Conservation (phyloP, 139 green algal genomes). For the Closterium sp. region DNA sequence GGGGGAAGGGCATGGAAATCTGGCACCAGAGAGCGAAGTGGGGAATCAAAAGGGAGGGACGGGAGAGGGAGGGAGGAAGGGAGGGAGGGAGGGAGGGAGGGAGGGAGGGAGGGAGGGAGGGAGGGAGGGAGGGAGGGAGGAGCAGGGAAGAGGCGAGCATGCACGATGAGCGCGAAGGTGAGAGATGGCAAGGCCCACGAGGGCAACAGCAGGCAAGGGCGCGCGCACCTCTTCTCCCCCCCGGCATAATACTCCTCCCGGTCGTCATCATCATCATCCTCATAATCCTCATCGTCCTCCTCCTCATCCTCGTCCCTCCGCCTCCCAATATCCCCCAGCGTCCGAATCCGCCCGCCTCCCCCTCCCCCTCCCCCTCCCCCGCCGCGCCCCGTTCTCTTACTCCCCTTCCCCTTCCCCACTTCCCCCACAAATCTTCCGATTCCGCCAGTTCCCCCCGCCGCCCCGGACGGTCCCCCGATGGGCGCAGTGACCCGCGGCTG, state of each 20-base stretch:
- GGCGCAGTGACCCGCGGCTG: neutral
- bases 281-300: slow-evolving; percentile 4
- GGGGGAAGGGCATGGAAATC: neutral
- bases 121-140: neutral
- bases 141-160: neutral
- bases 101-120: neutral
- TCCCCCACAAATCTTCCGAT: neutral
- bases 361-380: neutral
- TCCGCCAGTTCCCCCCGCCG: neutral
- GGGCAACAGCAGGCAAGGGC: too few relatives aligned
- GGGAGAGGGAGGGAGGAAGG: neutral
- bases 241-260: slow-evolving; percentile 47
- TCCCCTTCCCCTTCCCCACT: neutral
- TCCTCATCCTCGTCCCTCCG: neutral
- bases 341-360: slow-evolving; percentile 9
- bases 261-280: slow-evolving; percentile 39
- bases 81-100: neutral
- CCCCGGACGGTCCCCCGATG: neutral
- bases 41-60: neutral
- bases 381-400: neutral
- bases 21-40: neutral
- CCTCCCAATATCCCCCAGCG: slow-evolving; percentile 18
- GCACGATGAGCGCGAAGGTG: neutral
- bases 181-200: too few relatives aligned
- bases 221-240: slow-evolving; percentile 43